Percentiles rank a stretch among this genome's conserved stretches.
Conservation (phyloP, 2,329 filamentous ascomycete genomes). For the Mycosphaerelloides madeirae region DNA sequence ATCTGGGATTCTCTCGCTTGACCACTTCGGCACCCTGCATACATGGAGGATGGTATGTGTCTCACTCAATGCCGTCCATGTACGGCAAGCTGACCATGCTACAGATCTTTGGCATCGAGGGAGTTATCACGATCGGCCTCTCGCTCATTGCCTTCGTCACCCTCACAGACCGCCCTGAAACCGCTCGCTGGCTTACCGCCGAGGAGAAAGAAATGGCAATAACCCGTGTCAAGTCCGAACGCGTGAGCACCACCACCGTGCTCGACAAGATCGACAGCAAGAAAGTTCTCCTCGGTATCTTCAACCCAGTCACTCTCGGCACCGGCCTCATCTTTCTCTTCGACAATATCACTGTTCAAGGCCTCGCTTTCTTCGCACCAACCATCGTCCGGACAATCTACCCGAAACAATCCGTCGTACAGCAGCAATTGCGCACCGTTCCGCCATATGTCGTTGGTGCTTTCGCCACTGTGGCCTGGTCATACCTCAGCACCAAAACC, state of each 20-base stretch:
- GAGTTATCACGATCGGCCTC: constrained; percentile 57
- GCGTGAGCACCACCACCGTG: constrained; percentile 57
- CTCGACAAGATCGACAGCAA: constrained; percentile 58
- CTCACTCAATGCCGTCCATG: background rate
- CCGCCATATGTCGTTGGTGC: constrained; percentile 66
- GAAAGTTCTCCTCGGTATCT: constrained; percentile 59
- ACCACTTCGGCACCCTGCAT: constrained; percentile 52
- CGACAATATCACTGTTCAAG: constrained; percentile 67
- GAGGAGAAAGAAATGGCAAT: constrained; percentile 64
- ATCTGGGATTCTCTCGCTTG: constrained; percentile 57
- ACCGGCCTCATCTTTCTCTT: constrained; percentile 58
- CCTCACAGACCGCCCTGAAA: constrained; percentile 64
- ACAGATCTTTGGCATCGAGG: constrained; percentile 58
- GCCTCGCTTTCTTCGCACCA: constrained; percentile 64
- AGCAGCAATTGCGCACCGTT: constrained; percentile 65
- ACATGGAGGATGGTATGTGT: constrained; percentile 60
- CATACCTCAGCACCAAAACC: constrained; percentile 56
- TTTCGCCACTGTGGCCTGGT: constrained; percentile 61
- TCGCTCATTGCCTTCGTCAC: constrained; percentile 59
- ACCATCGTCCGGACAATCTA: constrained; percentile 69
- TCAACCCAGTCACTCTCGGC: constrained; percentile 57
- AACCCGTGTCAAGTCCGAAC: constrained; percentile 64
- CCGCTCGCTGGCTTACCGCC: constrained; percentile 60
- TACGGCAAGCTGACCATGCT: background rate
- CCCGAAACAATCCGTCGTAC: constrained; percentile 51